phyloP scores from a whole-genome alignment of 2,329 filamentous ascomycete genomes.

The Microascus cirrosus region DNA sequence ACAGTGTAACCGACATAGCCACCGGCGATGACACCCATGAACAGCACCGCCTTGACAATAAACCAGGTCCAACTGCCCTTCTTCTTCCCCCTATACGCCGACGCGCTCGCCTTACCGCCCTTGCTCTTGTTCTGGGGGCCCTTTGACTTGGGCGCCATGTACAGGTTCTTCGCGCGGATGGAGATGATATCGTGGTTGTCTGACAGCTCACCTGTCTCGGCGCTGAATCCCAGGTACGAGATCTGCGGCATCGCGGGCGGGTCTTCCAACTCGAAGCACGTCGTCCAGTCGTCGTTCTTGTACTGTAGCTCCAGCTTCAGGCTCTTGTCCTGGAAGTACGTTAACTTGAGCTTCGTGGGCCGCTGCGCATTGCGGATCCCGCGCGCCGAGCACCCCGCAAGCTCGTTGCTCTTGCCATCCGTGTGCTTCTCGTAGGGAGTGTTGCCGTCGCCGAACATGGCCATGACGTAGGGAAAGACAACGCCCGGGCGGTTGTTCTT shows the following conservation, averaged over 20 bases:
- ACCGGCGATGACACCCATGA: slow-evolving; percentile 58
- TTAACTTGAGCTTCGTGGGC: slow-evolving; percentile 77
- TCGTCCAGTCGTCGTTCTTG: slow-evolving; percentile 80
- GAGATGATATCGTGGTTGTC: slow-evolving; percentile 97
- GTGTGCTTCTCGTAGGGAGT: slow-evolving; percentile 85
- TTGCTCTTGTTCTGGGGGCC: slow-evolving; percentile 22
- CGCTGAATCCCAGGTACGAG: slow-evolving; percentile 65
- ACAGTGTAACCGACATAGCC: slow-evolving; percentile 79
- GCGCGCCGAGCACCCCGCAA: slow-evolving; percentile 89
- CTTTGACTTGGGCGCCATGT: slow-evolving; percentile 43
- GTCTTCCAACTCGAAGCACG: slow-evolving; percentile 69
- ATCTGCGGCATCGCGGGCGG: slow-evolving; percentile 69
- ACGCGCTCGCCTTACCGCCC: slow-evolving; percentile 17
- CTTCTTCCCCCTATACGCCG: slow-evolving; percentile 12
- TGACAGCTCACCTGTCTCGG: slow-evolving; percentile 89
- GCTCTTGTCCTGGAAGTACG: slow-evolving; percentile 93
- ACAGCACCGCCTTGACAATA: slow-evolving; percentile 72
- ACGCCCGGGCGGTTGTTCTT: slow-evolving; percentile 97
- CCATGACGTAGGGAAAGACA: slow-evolving; percentile 97
- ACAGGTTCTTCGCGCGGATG: slow-evolving; percentile 78
- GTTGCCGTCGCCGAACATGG: slow-evolving; percentile 89
- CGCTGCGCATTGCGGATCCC: slow-evolving; percentile 72
- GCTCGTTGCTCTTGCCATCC: slow-evolving; percentile 86
- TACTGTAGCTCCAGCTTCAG: slow-evolving; percentile 89
- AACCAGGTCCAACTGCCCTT: slow-evolving; percentile 45